A percentile compares a stretch with the other conserved stretches of the same genome.
Evolutionary conservation across 1,284 basidiomycete species (phyloP).

Genomic region (Puccinia coronata): DNA sequence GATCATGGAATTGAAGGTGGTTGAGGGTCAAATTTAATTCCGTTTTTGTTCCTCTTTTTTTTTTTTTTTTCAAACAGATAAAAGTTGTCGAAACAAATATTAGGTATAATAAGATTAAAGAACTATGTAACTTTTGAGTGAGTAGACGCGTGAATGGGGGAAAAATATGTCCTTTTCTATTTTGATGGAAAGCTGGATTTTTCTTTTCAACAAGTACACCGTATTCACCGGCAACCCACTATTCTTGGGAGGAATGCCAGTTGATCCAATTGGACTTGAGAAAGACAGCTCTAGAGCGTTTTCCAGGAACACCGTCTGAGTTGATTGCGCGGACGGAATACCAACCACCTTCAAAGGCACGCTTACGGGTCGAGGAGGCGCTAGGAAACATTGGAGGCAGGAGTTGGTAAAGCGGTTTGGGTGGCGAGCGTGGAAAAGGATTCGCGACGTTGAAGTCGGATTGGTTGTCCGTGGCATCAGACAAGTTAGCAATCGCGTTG

Average conservation of each 20-base stretch:
- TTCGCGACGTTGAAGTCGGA: neutral
- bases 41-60: too few species aligned
- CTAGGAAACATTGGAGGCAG: constrained; percentile 13
- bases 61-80: too few species aligned
- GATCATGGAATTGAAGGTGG: too few species aligned
- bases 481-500: neutral
- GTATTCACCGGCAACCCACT: neutral
- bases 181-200: too few species aligned
- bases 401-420: neutral
- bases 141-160: too few species aligned
- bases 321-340: constrained; percentile 44
- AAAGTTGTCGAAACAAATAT: too few species aligned
- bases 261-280: constrained; percentile 31
- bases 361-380: neutral
- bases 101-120: too few species aligned
- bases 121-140: too few species aligned
- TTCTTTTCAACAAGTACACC: too few species aligned
- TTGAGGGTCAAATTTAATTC: too few species aligned
- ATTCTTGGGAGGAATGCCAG: constrained; percentile 4
- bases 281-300: constrained; percentile 27
- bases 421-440: neutral
- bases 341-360: constrained; percentile 39
- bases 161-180: too few species aligned
- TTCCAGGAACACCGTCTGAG: constrained; percentile 36
- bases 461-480: neutral